Evolutionary conservation across 352 stramenopile genomes (phyloP).

Genomic region (Phytopythium boreale): DNA sequence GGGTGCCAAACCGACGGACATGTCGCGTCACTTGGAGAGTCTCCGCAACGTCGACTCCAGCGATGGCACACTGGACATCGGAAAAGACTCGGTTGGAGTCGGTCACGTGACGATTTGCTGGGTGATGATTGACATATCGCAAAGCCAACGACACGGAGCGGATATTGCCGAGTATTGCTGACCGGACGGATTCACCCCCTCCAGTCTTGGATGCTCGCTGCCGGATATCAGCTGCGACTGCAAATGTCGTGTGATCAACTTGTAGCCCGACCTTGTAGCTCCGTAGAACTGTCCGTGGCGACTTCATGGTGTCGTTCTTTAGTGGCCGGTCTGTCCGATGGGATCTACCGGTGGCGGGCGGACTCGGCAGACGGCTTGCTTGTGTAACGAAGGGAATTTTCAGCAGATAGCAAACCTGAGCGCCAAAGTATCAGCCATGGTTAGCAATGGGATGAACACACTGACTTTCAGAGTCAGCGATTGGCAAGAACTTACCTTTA

Average conservation of each 20-base stretch:
- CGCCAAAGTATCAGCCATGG: constrained; percentile 4
- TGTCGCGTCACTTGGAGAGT: constrained; percentile 14
- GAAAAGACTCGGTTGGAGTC: constrained; percentile 15
- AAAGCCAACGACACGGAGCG: constrained; percentile 1
- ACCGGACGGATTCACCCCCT: neutral
- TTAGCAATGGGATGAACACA: constrained; percentile 7
- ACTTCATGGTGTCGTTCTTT: neutral
- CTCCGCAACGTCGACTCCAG: constrained; percentile 32
- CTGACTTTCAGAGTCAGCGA: neutral
- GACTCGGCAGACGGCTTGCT: neutral
- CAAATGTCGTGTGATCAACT: neutral
- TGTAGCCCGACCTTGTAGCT: constrained; percentile 5
- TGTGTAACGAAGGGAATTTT: constrained; percentile 23
- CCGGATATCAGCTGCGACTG: neutral
- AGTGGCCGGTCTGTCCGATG: no score
- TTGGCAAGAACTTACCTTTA: constrained; percentile 21
- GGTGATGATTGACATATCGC: constrained; percentile 39
- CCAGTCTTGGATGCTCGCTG: neutral
- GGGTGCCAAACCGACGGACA: constrained; percentile 30
- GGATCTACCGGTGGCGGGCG: no score
- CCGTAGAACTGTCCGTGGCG: neutral
- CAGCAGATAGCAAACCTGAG: constrained; percentile 39
- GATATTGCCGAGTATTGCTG: neutral
- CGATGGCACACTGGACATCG: constrained; percentile 41
- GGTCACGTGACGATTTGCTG: constrained; percentile 15